Percentiles rank a stretch among this genome's conserved stretches.
Evolutionary conservation across 805 yeast genomes (phyloP).

Genomic region (Suhomyces vadensis): DNA sequence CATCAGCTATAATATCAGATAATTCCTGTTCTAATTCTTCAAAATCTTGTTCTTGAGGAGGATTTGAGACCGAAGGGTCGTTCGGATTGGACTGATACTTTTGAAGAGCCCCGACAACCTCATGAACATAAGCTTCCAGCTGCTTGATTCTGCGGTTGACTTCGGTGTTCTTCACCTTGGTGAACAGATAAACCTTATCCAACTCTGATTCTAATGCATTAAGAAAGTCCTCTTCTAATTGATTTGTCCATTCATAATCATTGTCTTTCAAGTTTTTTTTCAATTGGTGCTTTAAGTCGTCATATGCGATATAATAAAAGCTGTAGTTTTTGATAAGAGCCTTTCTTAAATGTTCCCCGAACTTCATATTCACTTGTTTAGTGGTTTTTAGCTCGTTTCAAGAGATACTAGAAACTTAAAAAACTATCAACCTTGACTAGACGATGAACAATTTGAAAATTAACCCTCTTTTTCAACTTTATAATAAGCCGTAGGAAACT

Average conservation of each 20-base stretch:
- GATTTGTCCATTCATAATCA: conserved; percentile 67
- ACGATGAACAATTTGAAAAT: not conserved
- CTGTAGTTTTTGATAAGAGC: conserved; percentile 88
- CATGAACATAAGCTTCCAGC: conserved; percentile 69
- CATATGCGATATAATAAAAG: conserved; percentile 88
- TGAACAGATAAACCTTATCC: conserved; percentile 91
- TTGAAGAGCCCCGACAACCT: conserved; percentile 54
- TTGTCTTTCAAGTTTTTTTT: conserved; percentile 65
- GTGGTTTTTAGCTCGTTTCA: not conserved
- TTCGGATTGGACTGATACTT: conserved; percentile 22
- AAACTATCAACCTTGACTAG: too few species aligned
- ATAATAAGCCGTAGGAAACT: too few species aligned
- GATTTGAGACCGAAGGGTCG: conserved; percentile 40
- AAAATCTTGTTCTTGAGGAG: conserved; percentile 44
- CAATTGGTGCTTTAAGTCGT: conserved; percentile 81
- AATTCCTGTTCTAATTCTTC: conserved; percentile 46
- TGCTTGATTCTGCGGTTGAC: conserved; percentile 82
- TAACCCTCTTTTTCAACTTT: too few species aligned
- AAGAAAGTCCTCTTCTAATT: conserved; percentile 80
- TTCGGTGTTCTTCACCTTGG: conserved; percentile 84
- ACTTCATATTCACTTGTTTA: conserved; percentile 61
- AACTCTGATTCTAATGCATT: conserved; percentile 74
- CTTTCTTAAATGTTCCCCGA: conserved; percentile 89
- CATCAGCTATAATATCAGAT: conserved; percentile 89
- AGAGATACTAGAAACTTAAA: not conserved